Conservation (phyloP, 371 early-diverging fungal genomes). For the Chytridiales sp. region DNA sequence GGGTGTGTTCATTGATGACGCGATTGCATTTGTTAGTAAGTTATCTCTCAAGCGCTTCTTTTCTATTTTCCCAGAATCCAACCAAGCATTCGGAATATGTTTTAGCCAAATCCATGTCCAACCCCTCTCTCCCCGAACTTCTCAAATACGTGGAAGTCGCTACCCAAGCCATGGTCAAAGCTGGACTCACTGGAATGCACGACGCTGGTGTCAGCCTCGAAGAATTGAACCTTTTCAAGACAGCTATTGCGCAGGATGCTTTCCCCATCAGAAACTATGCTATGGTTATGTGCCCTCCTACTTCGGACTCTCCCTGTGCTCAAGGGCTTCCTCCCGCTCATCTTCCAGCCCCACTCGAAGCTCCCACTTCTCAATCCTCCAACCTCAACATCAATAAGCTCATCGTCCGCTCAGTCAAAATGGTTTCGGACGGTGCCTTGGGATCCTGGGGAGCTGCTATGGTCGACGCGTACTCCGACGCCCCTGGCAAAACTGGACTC, state of each 20-base stretch:
- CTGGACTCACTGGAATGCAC: constrained; percentile 38
- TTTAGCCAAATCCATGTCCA: constrained; percentile 11
- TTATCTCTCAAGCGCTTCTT: too few relatives aligned
- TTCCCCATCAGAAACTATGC: constrained; percentile 34
- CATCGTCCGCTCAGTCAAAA: constrained; percentile 38
- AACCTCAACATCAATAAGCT: too few relatives aligned
- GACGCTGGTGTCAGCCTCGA: constrained; percentile 35
- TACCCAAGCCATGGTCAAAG: constrained; percentile 16
- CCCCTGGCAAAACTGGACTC: constrained; percentile 31
- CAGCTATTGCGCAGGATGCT: constrained; percentile 22
- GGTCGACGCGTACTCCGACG: constrained; percentile 42
- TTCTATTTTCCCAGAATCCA: too few relatives aligned
- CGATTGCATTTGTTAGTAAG: constrained; percentile 23
- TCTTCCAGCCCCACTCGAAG: not conserved
- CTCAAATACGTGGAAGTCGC: constrained; percentile 20
- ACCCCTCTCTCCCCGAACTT: not conserved
- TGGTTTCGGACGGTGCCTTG: constrained; percentile 53
- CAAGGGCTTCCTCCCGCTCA: not conserved
- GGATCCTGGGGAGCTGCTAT: constrained; percentile 55
- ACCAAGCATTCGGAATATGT: not conserved
- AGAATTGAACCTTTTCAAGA: constrained; percentile 24
- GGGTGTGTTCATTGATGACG: constrained; percentile 38
- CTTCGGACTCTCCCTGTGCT: not conserved
- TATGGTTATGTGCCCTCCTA: constrained; percentile 26
- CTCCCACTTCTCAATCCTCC: too few relatives aligned